Evolutionary conservation across 2,329 filamentous ascomycete genomes (phyloP).

Genomic region (Sporothrix phasma): DNA sequence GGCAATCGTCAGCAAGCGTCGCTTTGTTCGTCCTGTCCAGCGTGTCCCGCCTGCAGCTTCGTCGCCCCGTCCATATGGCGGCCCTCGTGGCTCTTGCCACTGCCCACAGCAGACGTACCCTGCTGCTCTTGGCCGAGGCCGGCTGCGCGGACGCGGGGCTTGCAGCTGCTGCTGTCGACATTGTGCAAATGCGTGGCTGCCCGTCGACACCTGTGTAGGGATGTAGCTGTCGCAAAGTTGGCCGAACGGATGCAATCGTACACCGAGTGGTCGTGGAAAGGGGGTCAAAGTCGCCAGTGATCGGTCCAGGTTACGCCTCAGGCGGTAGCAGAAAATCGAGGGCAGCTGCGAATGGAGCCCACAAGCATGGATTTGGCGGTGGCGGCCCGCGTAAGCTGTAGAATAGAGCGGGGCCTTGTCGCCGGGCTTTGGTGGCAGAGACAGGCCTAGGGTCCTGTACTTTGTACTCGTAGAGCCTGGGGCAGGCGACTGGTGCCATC

Average conservation of each 20-base stretch:
- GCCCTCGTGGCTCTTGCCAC: background rate
- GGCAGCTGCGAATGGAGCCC: background rate
- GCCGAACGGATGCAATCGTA: no score
- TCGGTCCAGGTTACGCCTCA: background rate
- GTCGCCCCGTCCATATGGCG: background rate
- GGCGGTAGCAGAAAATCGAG: slow-evolving; percentile 3
- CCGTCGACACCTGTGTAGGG: background rate
- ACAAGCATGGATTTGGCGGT: background rate
- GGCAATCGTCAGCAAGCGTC: background rate
- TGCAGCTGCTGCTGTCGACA: slow-evolving; percentile 13
- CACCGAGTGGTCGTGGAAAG: background rate
- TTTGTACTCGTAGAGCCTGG: no score
- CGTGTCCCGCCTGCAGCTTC: background rate
- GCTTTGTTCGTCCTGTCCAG: background rate
- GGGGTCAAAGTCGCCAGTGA: background rate
- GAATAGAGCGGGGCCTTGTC: background rate
- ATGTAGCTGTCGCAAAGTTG: background rate
- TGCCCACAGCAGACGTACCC: slow-evolving; percentile 36
- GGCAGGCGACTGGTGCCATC: background rate
- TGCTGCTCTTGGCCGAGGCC: slow-evolving; percentile 57
- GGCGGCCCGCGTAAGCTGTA: background rate
- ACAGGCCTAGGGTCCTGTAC: background rate
- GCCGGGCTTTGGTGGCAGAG: background rate
- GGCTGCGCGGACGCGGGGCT: slow-evolving; percentile 7
- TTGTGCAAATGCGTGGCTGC: background rate